Evolutionary conservation across 768 basidiomycete species (phyloP).

Genomic region (Boletus edulis): DNA sequence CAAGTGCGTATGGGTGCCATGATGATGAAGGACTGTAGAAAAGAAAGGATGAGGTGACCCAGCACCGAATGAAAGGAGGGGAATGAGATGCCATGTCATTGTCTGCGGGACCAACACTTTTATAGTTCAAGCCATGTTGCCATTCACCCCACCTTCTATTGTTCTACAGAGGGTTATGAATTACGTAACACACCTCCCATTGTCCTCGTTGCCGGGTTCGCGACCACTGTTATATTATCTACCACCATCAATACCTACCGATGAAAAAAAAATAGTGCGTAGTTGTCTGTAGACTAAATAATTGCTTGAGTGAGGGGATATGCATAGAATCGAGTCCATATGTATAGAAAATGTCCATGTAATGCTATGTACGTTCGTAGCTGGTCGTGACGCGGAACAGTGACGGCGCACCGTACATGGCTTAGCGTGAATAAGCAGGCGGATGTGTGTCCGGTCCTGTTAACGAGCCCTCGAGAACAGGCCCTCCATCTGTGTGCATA

Average conservation of each 20-base stretch:
- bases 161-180: conserved; percentile 18
- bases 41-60: conserved; percentile 26
- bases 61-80: conserved; percentile 27
- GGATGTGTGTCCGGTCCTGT: conserved; percentile 8
- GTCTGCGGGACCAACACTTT: conserved; percentile 8
- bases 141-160: conserved; percentile 19
- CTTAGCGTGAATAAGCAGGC: conserved; percentile 25
- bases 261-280: conserved; percentile 7
- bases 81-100: conserved; percentile 3
- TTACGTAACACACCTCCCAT: conserved; percentile 24
- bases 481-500: conserved; percentile 30
- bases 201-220: conserved; percentile 19
- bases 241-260: background rate
- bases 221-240: background rate
- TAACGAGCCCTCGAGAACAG: background rate
- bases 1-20: conserved; percentile 42
- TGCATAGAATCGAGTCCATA: conserved; percentile 16
- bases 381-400: conserved; percentile 9
- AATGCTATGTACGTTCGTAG: conserved; percentile 10
- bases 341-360: conserved; percentile 7
- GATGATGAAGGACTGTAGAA: conserved; percentile 15
- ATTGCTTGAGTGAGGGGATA: background rate
- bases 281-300: conserved; percentile 18
- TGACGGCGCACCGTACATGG: background rate
- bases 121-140: conserved; percentile 17